phyloP scores from a whole-genome alignment of 2,329 filamentous ascomycete genomes.

The Botrytis aclada region DNA sequence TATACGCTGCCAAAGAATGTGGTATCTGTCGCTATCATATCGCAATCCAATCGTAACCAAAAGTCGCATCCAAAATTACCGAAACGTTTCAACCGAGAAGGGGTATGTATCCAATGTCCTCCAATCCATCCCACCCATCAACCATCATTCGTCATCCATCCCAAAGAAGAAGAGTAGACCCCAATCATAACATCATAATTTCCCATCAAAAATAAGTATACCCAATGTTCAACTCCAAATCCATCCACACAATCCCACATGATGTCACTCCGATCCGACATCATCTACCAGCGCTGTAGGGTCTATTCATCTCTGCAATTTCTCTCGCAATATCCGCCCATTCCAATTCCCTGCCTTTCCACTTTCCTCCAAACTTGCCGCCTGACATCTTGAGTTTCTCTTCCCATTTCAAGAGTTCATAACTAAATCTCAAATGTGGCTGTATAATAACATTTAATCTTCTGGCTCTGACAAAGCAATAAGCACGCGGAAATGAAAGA shows the following conservation, averaged over 20 bases:
- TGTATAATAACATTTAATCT: constrained; percentile 97
- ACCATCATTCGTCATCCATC: background rate
- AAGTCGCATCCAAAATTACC: background rate
- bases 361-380: constrained; percentile 40
- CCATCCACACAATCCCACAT: background rate
- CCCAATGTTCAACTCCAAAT: background rate
- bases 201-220: background rate
- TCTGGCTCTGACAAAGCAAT: constrained; percentile 91
- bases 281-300: constrained; percentile 66
- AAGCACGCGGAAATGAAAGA: constrained; percentile 85
- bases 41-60: background rate
- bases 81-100: background rate
- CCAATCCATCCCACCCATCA: background rate
- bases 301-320: constrained; percentile 93
- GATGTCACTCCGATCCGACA: background rate
- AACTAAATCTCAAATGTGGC: constrained; percentile 89
- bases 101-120: background rate
- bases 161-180: background rate
- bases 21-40: constrained; percentile 15
- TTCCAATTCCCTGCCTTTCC: constrained; percentile 74
- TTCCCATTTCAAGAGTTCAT: constrained; percentile 96
- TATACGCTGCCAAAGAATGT: constrained; percentile 10
- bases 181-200: background rate
- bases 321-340: constrained; percentile 87
- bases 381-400: constrained; percentile 57